Base-by-base conservation (phyloP, 805 yeast species). In the Huiozyma sinensis region DNA sequence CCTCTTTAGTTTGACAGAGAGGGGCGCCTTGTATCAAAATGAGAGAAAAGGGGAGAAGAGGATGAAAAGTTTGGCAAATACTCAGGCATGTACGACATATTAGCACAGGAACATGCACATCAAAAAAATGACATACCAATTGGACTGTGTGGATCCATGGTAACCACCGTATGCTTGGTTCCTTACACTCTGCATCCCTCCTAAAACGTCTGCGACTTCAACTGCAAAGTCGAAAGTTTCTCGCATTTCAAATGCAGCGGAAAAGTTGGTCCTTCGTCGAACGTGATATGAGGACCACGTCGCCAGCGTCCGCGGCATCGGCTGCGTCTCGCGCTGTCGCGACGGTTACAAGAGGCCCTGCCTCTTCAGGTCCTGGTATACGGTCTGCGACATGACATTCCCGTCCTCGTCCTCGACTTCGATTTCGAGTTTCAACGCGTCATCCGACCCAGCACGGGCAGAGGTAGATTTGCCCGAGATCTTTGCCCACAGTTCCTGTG, bases 361-460 rank as follows among this genome's bases (percentile, higher is more conserved):
- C 51, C 77, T 81, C 64, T 86, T 84, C 58, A 90, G 69, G 51
- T 92, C 97, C 13, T 79, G 71, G 61, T 85, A 90, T 37, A 86
- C 89, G 52, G 77, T 76, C 52, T 79, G 81, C 32, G 83, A 75
- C 94, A 90, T 83, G 11, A 86, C 95, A 57, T 92, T 90, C 8
- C 97, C 98, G 12, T 86, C 88, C 1, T 77, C 82, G 57, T 92
- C 97, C 60, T 90, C 97, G 33, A 89, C 83, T 61, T 92, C 95
- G 9, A 81, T 71, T 68, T 49, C 81, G 83, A 39, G 55, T 58
- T 43, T 70, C 67, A 27, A 66, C 66, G 31, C 34, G 3, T 12
- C 17, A 5, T 41, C 9, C 24, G 34, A 13, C 17, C 9, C 5
- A 56, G 51, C 40, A 68, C n/a, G 33, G 9, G n/a, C 33, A 11